Evolutionary conservation across 208 protist species (phyloP).

Genomic region (Leishmania lainsoni): DNA sequence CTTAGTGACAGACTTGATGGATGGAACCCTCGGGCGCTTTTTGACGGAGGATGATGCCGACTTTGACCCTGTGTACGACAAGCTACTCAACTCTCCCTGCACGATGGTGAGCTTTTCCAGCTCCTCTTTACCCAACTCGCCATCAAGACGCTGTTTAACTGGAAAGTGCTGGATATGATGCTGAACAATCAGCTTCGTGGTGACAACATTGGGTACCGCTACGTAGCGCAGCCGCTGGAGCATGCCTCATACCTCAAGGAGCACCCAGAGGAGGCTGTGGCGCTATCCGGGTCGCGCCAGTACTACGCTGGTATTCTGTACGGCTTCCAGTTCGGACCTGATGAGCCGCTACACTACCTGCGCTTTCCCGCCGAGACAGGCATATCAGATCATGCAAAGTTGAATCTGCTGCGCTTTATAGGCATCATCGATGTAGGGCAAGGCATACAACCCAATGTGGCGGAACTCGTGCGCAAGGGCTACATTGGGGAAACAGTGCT

Average conservation of each 20-base stretch:
- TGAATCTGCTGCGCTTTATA: conserved; percentile 56
- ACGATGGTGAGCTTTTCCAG: conserved; percentile 80
- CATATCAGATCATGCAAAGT: no score
- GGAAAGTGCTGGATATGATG: conserved; percentile 83
- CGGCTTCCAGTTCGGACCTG: conserved; percentile 44
- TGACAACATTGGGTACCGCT: conserved; percentile 83
- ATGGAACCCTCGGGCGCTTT: conserved; percentile 85
- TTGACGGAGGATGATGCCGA: conserved; percentile 70
- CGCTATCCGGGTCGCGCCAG: conserved; percentile 12
- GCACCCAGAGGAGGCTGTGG: conserved; percentile 14
- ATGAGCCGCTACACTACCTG: conserved; percentile 56
- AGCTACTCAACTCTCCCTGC: conserved; percentile 71
- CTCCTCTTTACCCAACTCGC: conserved; percentile 82
- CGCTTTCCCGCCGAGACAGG: conserved; percentile 49
- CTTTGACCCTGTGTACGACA: conserved; percentile 86
- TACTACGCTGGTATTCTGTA: conserved; percentile 70
- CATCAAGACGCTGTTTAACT: conserved; percentile 74
- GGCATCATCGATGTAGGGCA: conserved; percentile 88
- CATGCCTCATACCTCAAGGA: conserved; percentile 12
- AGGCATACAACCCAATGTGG: conserved; percentile 68
- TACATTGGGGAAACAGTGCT: conserved; percentile 82
- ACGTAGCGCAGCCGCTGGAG: conserved; percentile 24
- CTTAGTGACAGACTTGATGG: conserved; percentile 82
- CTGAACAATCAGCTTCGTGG: conserved; percentile 84
- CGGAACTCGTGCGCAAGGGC: conserved; percentile 41